Evolutionary conservation across 345 rosid genomes (phyloP), one percentile per base, ranked within the genome.

Genomic region (Murraya paniculata): DNA sequence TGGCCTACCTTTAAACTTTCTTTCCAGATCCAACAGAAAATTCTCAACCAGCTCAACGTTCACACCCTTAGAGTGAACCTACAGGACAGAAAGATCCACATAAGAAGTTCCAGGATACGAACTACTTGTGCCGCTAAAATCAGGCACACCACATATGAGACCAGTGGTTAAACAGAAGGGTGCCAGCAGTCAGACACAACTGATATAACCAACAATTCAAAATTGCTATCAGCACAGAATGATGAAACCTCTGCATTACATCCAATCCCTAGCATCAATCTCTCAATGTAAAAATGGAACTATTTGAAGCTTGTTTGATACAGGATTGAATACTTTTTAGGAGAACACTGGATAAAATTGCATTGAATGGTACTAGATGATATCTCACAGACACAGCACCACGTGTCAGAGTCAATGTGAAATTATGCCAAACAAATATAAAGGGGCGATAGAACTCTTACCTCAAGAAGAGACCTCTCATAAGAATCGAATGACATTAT

Each of bases 381-480:
- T 53, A 53, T 53, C 21, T 16, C 21, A 53, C 8, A 53, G 57
- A 4, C 18, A 53, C 57, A 53, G 18, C 18, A 53, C 21, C 57
- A 19, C 7, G 7, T 48, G 57, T 53, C 22, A 53, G 57, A 18
- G 22, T 53, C n/a, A 2, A 53, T 53, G 18, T 6, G 19, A 31
- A 48, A 60, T 57, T 4, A 4, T 65, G 22, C 16, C 28, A 19
- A 21, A 77, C 56, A 74, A 64, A 81, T 60, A 81, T 48, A 25
- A 79, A 69, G 55, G 66, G 28, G 75, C 79, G 76, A 74, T 28
- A 77, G 64, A 71, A 61, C 48, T 19, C 82, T 80, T 81, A 91
- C 98, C 94, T 92, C 97, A 77, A 93, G 82, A 61, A 92, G 88
- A 82, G 97, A 92, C 84, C 91, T 90, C 81, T 92, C 99, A 76